These are phyloP conservation scores for Lactarius deliciosus DNA, from an alignment of 768 basidiomycete species.

Conservation along the genomic window DNA sequence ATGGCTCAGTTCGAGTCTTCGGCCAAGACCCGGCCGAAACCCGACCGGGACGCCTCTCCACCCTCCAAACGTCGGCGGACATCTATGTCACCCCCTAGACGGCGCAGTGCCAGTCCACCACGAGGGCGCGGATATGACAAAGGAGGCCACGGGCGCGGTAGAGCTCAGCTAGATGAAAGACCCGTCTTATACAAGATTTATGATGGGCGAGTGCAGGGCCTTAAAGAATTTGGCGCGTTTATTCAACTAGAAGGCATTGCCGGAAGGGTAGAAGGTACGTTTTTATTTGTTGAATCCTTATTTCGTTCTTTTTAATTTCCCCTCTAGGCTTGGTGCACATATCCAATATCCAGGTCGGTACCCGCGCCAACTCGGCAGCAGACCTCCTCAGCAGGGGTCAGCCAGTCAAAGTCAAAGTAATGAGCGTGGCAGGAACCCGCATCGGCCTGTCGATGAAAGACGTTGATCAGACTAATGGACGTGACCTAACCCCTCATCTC, in stretches of 20 bases:
- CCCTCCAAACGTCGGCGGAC: conserved; percentile 63
- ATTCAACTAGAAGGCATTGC: conserved; percentile 83
- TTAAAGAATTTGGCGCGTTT: conserved; percentile 97
- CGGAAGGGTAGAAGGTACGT: conserved; percentile 86
- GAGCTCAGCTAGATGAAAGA: conserved; percentile 63
- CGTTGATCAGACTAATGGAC: conserved; percentile 87
- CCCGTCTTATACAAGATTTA: conserved; percentile 96
- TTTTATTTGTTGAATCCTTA: conserved; percentile 8
- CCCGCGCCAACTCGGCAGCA: conserved; percentile 80
- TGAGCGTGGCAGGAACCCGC: conserved; percentile 83
- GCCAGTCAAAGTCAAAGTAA: conserved; percentile 91
- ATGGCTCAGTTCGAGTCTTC: conserved; percentile 72
- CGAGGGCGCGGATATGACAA: conserved; percentile 52
- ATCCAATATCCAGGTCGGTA: conserved; percentile 83
- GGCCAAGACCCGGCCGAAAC: conserved; percentile 55
- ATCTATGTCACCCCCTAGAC: conserved; percentile 47
- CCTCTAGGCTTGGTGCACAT: conserved; percentile 92
- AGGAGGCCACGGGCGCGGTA: conserved; percentile 43
- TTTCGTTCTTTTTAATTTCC: neutral
- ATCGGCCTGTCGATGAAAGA: conserved; percentile 96
- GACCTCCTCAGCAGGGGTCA: conserved; percentile 87
- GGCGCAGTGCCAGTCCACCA: conserved; percentile 57
- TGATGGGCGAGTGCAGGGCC: conserved; percentile 74
- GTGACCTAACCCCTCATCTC: conserved; percentile 91
- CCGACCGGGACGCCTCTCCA: conserved; percentile 37